Conservation (phyloP, 345 rosid genomes). For the Capsella bursapastoris region DNA sequence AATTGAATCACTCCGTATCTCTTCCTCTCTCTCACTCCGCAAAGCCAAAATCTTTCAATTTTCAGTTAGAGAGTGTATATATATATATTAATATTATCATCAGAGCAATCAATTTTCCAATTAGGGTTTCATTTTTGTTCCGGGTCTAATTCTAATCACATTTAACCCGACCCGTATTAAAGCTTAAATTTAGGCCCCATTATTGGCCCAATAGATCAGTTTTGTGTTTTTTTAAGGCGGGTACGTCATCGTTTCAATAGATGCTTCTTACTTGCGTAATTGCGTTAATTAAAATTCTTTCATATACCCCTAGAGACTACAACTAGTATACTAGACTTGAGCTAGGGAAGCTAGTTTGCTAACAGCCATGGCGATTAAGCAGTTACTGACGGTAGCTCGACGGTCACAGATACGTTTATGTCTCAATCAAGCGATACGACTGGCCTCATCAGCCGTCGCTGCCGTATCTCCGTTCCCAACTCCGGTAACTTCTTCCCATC, state of each 20-base stretch:
- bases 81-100: not conserved
- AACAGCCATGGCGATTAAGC: not conserved
- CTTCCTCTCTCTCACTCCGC: not conserved
- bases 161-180: conserved; percentile 9
- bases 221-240: too few relatives aligned
- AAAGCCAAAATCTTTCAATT: not conserved
- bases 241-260: not conserved
- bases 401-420: not conserved
- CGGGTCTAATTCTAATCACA: conserved; percentile 1
- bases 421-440: not conserved
- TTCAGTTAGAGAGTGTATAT: not conserved
- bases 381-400: not conserved
- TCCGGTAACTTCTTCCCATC: not conserved
- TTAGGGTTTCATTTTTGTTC: conserved; percentile 11
- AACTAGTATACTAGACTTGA: not conserved
- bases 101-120: not conserved
- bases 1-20: conserved; percentile 1
- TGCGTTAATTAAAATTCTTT: not conserved
- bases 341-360: not conserved
- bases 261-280: not conserved
- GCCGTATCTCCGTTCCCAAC: not conserved
- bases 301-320: not conserved
- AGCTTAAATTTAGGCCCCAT: not conserved
- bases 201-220: not conserved
- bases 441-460: not conserved